Evolutionary conservation across 2,329 filamentous ascomycete genomes (phyloP).

Genomic region (Fusarium sp.): DNA sequence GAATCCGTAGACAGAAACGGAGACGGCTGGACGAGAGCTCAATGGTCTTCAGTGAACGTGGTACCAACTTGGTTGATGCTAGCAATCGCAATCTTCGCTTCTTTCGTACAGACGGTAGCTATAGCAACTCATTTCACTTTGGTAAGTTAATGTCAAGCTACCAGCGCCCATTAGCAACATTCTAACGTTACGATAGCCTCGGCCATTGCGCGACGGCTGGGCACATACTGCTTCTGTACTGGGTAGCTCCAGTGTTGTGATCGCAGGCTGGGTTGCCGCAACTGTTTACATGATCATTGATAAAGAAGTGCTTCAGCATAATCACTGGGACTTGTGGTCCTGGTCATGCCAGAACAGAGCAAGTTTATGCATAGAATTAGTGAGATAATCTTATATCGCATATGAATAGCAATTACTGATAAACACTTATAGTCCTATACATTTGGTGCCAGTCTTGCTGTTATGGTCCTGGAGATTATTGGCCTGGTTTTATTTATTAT

Average conservation of each 20-base stretch:
- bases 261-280: constrained; percentile 1
- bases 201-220: not conserved
- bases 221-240: not conserved
- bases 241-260: not conserved
- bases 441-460: not conserved
- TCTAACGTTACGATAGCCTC: not conserved
- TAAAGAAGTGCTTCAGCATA: constrained; percentile 4
- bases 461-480: not conserved
- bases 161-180: rapidly evolving
- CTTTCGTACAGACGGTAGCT: not conserved
- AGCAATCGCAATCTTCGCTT: not conserved
- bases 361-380: constrained; percentile 1
- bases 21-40: constrained; percentile 9
- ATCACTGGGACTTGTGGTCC: constrained; percentile 23
- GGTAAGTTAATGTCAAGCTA: not conserved
- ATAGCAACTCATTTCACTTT: not conserved
- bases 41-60: constrained; percentile 14
- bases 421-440: not conserved
- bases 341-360: constrained; percentile 19
- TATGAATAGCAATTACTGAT: not conserved
- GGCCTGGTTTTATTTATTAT: not conserved
- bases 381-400: not conserved
- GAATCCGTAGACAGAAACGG: constrained; percentile 12
- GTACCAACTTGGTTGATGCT: constrained; percentile 18
- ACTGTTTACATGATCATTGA: constrained; percentile 7